These are phyloP conservation scores for Globisporangium paddicum DNA, from an alignment of 352 stramenopile genomes.

Conservation along the genomic window DNA sequence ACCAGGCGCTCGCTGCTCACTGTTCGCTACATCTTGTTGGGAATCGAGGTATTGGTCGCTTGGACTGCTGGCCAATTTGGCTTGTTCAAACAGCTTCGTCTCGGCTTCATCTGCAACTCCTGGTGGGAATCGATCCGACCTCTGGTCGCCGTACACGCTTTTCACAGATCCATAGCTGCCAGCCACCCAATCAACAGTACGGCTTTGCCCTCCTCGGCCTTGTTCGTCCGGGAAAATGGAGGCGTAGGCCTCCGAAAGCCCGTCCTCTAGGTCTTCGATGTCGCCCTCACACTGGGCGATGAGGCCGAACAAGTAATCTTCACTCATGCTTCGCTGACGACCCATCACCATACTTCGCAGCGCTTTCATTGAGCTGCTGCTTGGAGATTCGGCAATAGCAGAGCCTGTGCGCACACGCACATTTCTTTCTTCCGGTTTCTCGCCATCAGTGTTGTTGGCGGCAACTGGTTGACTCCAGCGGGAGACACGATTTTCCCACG, in stretches of 20 bases:
- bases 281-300: conserved; percentile 16
- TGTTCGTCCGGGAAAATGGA: conserved; percentile 1
- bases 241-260: conserved; percentile 14
- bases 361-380: not conserved
- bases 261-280: conserved; percentile 15
- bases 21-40: too few relatives aligned
- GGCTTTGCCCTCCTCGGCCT: not conserved
- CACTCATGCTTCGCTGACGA: conserved; percentile 13
- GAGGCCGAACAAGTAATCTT: conserved; percentile 10
- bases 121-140: not conserved
- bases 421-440: not conserved
- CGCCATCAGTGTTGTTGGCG: not conserved
- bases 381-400: not conserved
- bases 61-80: too few relatives aligned
- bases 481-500: conserved; percentile 9
- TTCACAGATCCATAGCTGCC: not conserved
- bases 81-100: not conserved
- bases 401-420: not conserved
- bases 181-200: not conserved
- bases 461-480: not conserved
- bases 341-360: conserved; percentile 11
- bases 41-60: too few relatives aligned
- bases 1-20: not conserved
- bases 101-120: not conserved
- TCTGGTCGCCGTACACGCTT: not conserved